Base-by-base conservation (phyloP, 2,329 filamentous ascomycete species). In the Xylaria polymorpha region DNA sequence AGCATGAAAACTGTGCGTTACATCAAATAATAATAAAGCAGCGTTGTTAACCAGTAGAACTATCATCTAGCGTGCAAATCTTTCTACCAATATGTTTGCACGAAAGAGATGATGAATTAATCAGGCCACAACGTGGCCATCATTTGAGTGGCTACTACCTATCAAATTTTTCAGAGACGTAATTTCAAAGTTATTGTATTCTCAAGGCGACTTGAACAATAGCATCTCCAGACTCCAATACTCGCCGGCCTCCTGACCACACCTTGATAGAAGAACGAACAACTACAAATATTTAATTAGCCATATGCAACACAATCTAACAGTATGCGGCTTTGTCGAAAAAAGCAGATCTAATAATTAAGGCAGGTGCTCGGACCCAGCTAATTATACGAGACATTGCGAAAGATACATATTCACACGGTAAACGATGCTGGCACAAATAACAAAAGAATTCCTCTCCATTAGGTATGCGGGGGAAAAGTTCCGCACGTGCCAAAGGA, bases 1-100 rank as follows among this genome's bases (percentile, higher is more conserved):
- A 37, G 5, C 8, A 29, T 10, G 20, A 22, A 29, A 51, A 43
- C 14, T 55, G 8, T 37, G 18, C 32, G n/a, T n/a, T 55, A 15
- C 22, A 37, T 55, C 37, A 55, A 55, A n/a, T 10, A 51, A 32
- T 37, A 55, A 32, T 55, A 55, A 55, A 37, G 25, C 43, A 55
- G 37, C 48, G 29, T 43, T 22, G 25, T 10, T 29, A 32, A 9
- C 35, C 9, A 62, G 12, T 43, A 8, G 12, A 53, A 18, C 35
- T 22, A 37, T 46, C 10, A 14, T 32, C 35, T 41, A 9, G 29
- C 12, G 32, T 20, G 7, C 14, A 37, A 32, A 29, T 4, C 29
- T 25, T 29, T 41, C 18, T 29, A 8, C 18, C 10, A 55, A 37
- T 55, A 32, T 10, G 29, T n/a, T 15, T 35, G 9, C 50, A 53